Evolutionary conservation across 768 basidiomycete species (phyloP), one percentile per base, ranked within the genome.

Genomic region (Austroboletus eburneus): DNA sequence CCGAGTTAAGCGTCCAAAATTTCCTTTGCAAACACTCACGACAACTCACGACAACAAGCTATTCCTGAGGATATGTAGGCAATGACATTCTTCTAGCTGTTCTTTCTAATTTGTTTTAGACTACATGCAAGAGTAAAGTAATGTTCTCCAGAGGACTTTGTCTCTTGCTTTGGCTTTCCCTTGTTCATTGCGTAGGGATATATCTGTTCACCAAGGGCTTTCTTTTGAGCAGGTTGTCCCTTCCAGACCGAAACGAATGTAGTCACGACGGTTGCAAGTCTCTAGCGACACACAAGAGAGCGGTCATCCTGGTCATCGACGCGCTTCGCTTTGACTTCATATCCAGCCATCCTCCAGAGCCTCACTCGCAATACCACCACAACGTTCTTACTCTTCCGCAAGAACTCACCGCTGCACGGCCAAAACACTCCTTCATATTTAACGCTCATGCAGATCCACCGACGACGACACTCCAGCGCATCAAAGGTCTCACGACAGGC

Each of bases 401-500:
- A 3, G 77, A 87, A 57, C 74, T 97, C 27, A 83, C 87, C 0
- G 68, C 71, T 0, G 57, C 68, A 2, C 66, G 76, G 14, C 94
- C 96, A 0, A 62, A 71, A 32, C 77, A 83, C 43, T 94, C 93
- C 0, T 81, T 95, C 64, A 72, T 98, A 36, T 92, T 91, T 66
- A 87, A 97, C 59, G 76, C 91, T 2, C 84, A 89, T 66, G 81
- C 92, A 4, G 95, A 99, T 59, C 95, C 96, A 1, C 96, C 96
- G 0, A 99, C 96, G 0, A 81, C 91, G 0, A 98, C 95, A 0
- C 76, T 98, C 32, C 96, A 98, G 63, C 79, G 96, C 2, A 83
- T 99, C 55, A 99, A 99, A 58, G 96, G 85, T 0, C 70, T 99
- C 34, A 96, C 92, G 0, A 97, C 96, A 0, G 96, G 95, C 9